These are phyloP conservation scores for Onygena corvina DNA, from an alignment of 2,329 filamentous ascomycete genomes.

Conservation along the genomic window DNA sequence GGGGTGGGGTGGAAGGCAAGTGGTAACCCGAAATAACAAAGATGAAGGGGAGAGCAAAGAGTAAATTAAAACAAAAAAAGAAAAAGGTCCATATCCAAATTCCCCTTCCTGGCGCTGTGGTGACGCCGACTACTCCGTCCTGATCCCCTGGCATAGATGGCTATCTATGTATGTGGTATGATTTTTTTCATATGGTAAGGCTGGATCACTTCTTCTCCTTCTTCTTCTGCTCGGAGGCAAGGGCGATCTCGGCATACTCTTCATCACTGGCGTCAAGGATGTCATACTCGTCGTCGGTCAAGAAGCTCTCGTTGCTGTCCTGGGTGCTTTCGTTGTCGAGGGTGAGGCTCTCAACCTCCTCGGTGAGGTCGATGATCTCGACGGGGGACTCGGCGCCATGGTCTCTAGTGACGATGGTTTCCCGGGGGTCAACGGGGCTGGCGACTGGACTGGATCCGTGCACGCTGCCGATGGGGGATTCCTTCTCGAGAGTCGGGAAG, in stretches of 20 bases:
- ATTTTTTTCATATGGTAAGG: background rate
- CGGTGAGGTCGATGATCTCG: conserved; percentile 31
- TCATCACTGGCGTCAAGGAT: conserved; percentile 91
- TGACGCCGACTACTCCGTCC: background rate
- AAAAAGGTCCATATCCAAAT: background rate
- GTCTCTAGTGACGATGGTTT: conserved; percentile 38
- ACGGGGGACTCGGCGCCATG: conserved; percentile 16
- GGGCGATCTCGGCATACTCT: conserved; percentile 49
- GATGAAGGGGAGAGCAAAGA: background rate
- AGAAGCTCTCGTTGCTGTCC: conserved; percentile 54
- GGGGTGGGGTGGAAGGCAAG: background rate
- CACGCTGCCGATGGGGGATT: conserved; percentile 72
- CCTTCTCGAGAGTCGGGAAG: conserved; percentile 91
- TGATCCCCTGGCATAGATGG: background rate
- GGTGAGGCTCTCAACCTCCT: conserved; percentile 49
- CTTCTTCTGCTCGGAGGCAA: conserved; percentile 7
- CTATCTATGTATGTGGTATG: too few relatives aligned
- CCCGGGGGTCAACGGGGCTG: conserved; percentile 26
- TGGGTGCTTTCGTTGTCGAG: conserved; percentile 37
- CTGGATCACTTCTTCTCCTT: conserved; percentile 4
- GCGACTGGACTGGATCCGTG: conserved; percentile 41
- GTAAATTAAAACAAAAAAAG: background rate
- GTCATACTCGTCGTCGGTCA: conserved; percentile 97
- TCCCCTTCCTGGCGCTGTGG: background rate
- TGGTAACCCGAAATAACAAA: background rate